Base-by-base conservation (phyloP, 441 rosid genomes). In the Arabidopsis lyrata region DNA sequence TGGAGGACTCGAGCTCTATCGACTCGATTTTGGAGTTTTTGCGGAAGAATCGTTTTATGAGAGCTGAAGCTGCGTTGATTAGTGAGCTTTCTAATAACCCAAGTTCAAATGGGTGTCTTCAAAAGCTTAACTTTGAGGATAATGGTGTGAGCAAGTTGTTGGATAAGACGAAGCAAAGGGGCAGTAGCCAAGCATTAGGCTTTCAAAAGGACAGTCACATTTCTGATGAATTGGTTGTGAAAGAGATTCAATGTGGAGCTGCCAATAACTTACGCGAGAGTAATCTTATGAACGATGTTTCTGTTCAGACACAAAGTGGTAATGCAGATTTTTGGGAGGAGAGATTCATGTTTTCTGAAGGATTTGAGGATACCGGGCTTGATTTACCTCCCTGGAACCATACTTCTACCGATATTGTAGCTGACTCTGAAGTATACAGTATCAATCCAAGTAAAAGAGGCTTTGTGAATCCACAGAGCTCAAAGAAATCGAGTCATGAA, bases 41-140 rank as follows among this genome's bases (percentile, higher is more conserved):
- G 80, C 76, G 84, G 83, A 87, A 70, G 73, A 89, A 95, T 82
- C 86, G 66, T 45, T 90, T 95, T 73, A 83, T 87, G 3, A 83
- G 91, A 85, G 97, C 99, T 50, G 99, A 95, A 90, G 93, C 92
- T 70, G 99, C 99, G 61, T 79, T 95, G 77, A 88, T 86, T 56
- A 80, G 90, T 72, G 99, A 92, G 87, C 89, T 95, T 5, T 71
- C 65, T 55, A 82, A 73, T 72, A 85, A 24, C 59, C 85, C 84
- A 61, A 94, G 89, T 82, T 81, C 87, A 50, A 89, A 90, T 83
- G 92, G 90, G 16, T 81, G 84, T 65, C 81, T 88, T 74, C 81
- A 83, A 77, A 90, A 81, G 42, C 90, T 86, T 36, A 64, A 67
- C 47, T 78, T 87, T 27, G 92, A 82, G 74, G 88, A 75, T 49